Percentiles rank a stretch among this genome's conserved stretches.
These are phyloP conservation scores for Lepiota venenata DNA, from an alignment of 768 basidiomycete species.

Conservation along the genomic window DNA sequence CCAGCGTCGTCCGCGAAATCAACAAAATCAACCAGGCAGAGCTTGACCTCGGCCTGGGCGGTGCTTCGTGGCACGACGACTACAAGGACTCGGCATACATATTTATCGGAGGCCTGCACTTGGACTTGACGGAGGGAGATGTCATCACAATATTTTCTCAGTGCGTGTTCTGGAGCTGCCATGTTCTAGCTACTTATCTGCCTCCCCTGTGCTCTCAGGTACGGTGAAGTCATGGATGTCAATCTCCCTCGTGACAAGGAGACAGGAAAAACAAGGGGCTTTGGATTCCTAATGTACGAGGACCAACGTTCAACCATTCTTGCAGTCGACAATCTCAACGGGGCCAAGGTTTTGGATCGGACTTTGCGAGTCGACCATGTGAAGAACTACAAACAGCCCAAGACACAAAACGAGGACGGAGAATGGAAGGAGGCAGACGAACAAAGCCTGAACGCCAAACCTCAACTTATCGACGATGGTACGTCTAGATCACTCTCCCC, in stretches of 20 bases:
- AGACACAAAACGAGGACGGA: constrained; percentile 72
- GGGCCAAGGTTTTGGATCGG: constrained; percentile 81
- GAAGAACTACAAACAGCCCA: constrained; percentile 88
- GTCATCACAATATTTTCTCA: constrained; percentile 98
- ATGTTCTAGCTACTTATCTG: background rate
- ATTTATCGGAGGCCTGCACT: constrained; percentile 85
- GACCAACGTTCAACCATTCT: constrained; percentile 95
- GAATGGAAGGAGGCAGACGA: constrained; percentile 85
- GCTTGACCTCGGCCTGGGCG: constrained; percentile 69
- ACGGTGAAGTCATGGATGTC: constrained; percentile 94
- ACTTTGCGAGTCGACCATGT: constrained; percentile 92
- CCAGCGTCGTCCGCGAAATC: constrained; percentile 90
- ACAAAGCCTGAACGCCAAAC: constrained; percentile 85
- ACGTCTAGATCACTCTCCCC: constrained; percentile 14
- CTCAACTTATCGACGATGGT: constrained; percentile 61
- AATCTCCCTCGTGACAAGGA: constrained; percentile 94
- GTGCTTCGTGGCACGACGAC: constrained; percentile 92
- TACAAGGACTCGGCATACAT: constrained; percentile 98
- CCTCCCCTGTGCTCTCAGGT: constrained; percentile 46
- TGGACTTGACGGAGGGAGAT: constrained; percentile 94
- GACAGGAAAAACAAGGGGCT: constrained; percentile 88
- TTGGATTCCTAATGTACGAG: constrained; percentile 98
- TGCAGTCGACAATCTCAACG: constrained; percentile 98
- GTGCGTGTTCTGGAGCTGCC: constrained; percentile 43
- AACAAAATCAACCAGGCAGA: constrained; percentile 91